Evolutionary conservation across 192 early-diverging fungal species (phyloP), one percentile per base, ranked within the genome.

Genomic region (Mortierella hygrophila): DNA sequence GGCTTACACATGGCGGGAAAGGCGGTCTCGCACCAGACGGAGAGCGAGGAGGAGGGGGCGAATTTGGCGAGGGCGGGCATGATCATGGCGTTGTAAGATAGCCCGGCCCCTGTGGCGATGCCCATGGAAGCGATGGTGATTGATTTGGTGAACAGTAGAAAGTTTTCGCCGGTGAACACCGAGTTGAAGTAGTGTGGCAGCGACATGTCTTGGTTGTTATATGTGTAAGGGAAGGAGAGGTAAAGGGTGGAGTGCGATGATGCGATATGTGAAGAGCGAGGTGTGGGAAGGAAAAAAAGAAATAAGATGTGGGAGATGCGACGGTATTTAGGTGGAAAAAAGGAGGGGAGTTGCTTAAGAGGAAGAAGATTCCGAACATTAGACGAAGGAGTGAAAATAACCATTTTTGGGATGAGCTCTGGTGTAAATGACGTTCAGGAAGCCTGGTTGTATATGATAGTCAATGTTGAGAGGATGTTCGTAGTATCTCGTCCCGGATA

Each of bases 91-190:
- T 75, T 81, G 63, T 75, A 75, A n/a, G 57, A 35, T 15, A 81
- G 21, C 8, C 38, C 68, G 4, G 26, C 13, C 6, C 80, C 80
- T 52, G 80, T 26, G 23, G 65, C 73, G 41, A 81, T 76, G 16
- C 80, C 74, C 74, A 81, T 81, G 0, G 80, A 75, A 3, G 80
- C 80, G 47, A 81, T 71, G 1, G 74, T 76, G 21, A 70, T 26
- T 7, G 73, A 47, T 65, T 83, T 83, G 42, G 54, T 40, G 60
- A 80, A 16, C 16, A 68, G 57, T 16, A 80, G 60, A 26, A 80
- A 0, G 63, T 80, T 80, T 32, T 80, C 72, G 6, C 72, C 46
- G 35, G 38, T 74, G 72, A 74, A 80, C 57, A 80, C 9, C 1
- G 76, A 20, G 44, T 47, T 77, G 76, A 77, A 16, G 60, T 37